Conservation (phyloP, 495 filamentous ascomycete genomes). For the Penicillium cataractarum region DNA sequence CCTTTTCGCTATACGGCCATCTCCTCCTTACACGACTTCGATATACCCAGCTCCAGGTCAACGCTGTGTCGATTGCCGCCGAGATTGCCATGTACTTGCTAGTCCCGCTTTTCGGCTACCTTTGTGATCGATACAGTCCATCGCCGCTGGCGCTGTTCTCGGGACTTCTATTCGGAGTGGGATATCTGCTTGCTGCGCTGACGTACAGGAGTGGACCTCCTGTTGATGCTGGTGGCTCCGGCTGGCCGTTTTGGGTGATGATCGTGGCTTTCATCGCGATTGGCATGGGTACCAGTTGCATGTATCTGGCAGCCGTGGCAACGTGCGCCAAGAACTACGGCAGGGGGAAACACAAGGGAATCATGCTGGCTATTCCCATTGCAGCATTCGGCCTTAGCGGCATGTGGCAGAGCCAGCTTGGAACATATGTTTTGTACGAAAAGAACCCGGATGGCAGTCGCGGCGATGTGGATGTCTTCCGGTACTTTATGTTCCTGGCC, state of each 20-base stretch:
- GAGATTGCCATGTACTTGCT: slow-evolving; percentile 87
- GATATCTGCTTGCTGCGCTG: slow-evolving; percentile 82
- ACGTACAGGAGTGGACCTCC: slow-evolving; percentile 69
- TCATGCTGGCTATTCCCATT: slow-evolving; percentile 90
- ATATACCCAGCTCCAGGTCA: slow-evolving; percentile 90
- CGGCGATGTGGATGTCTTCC: slow-evolving; percentile 84
- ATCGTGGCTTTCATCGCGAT: slow-evolving; percentile 77
- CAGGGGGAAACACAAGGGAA: slow-evolving; percentile 78
- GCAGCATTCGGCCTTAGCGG: slow-evolving; percentile 89
- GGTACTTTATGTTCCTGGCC: slow-evolving; percentile 82
- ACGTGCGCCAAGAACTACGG: slow-evolving; percentile 98
- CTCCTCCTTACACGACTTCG: slow-evolving; percentile 79
- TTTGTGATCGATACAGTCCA: slow-evolving; percentile 87
- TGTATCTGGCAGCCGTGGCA: slow-evolving; percentile 87
- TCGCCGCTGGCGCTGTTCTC: slow-evolving; percentile 72
- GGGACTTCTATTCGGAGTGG: slow-evolving; percentile 71
- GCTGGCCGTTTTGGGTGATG: slow-evolving; percentile 82
- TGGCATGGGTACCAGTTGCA: slow-evolving; percentile 78
- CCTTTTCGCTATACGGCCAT: slow-evolving; percentile 90
- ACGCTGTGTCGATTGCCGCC: slow-evolving; percentile 80
- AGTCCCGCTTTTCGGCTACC: slow-evolving; percentile 83
- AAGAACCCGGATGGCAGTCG: slow-evolving; percentile 57
- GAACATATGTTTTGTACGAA: slow-evolving; percentile 75
- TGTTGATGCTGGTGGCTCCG: slow-evolving; percentile 56
- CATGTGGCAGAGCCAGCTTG: slow-evolving; percentile 93